Conservation (phyloP, 106 monocot species). For the Dendrobium nobile region DNA sequence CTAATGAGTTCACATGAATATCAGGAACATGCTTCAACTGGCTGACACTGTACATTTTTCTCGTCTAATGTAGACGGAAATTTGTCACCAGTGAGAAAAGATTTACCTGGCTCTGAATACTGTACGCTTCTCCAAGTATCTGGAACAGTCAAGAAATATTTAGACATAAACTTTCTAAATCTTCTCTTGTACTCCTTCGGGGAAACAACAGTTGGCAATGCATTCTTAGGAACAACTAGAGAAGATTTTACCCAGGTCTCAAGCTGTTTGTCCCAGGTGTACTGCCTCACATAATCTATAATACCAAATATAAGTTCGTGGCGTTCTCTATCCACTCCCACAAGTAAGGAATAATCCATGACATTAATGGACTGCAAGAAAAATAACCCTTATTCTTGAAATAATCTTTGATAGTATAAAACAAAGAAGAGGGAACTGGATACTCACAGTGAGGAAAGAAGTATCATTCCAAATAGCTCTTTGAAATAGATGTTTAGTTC, state of each 20-base stretch:
- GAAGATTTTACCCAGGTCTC: conserved; percentile 90
- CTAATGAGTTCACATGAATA: background rate
- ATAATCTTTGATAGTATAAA: background rate
- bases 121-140: conserved; percentile 51
- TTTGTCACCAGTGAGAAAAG: conserved; percentile 9
- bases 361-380: conserved; percentile 75
- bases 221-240: conserved; percentile 84
- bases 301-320: conserved; percentile 90
- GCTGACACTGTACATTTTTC: conserved; percentile 9
- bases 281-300: conserved; percentile 98
- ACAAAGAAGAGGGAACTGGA: background rate
- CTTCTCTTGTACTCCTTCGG: conserved; percentile 96
- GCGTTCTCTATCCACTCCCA: conserved; percentile 80
- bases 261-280: conserved; percentile 97
- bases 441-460: conserved; percentile 84
- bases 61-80: conserved; percentile 8
- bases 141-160: conserved; percentile 73
- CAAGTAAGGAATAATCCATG: conserved; percentile 96
- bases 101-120: conserved; percentile 17
- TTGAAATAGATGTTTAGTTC: conserved; percentile 68
- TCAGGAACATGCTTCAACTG: conserved; percentile 8
- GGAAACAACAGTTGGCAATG: conserved; percentile 78
- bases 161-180: conserved; percentile 85
- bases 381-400: background rate
- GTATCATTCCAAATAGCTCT: conserved; percentile 99